These are phyloP conservation scores for Pseudogymnoascus destructans DNA, from an alignment of 2,329 filamentous ascomycete genomes.

Conservation along the genomic window DNA sequence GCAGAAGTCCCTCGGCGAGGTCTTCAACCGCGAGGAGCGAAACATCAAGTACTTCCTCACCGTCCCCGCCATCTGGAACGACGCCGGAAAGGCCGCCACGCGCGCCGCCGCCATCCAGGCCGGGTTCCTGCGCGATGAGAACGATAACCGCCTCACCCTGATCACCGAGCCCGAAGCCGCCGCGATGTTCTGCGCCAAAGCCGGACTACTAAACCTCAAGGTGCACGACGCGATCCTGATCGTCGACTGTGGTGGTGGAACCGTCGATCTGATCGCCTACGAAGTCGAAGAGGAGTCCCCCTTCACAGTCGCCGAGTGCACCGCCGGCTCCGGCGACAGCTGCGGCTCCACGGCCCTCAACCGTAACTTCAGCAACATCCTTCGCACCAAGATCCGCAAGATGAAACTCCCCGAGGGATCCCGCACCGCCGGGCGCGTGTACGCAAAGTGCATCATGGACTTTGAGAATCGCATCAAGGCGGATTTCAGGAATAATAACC, in stretches of 20 bases:
- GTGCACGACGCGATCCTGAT: conserved; percentile 97
- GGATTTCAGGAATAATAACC: conserved; percentile 96
- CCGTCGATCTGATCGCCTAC: conserved; percentile 96
- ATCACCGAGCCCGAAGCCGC: conserved; percentile 95
- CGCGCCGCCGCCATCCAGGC: conserved; percentile 93
- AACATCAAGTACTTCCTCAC: conserved; percentile 97
- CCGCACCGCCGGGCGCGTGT: conserved; percentile 93
- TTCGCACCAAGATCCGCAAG: conserved; percentile 94
- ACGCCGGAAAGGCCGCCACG: conserved; percentile 93
- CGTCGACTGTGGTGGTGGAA: conserved; percentile 95
- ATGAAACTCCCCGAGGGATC: conserved; percentile 98
- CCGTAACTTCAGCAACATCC: conserved; percentile 94
- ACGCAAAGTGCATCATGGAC: conserved; percentile 99
- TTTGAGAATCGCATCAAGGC: conserved; percentile 99
- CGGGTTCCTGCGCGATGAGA: conserved; percentile 91
- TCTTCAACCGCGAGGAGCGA: conserved; percentile 94
- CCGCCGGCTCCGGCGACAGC: conserved; percentile 90
- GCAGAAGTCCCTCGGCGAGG: conserved; percentile 91
- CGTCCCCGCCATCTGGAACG: conserved; percentile 99
- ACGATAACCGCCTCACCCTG: conserved; percentile 88
- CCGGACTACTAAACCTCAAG: conserved; percentile 88
- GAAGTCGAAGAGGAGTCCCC: conserved; percentile 96
- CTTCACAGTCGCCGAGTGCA: conserved; percentile 94
- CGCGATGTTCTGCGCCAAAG: conserved; percentile 95
- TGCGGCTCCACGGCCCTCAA: conserved; percentile 98